Evolutionary conservation across 306 rosid genomes (phyloP).

Genomic region (Lotus japonicus): DNA sequence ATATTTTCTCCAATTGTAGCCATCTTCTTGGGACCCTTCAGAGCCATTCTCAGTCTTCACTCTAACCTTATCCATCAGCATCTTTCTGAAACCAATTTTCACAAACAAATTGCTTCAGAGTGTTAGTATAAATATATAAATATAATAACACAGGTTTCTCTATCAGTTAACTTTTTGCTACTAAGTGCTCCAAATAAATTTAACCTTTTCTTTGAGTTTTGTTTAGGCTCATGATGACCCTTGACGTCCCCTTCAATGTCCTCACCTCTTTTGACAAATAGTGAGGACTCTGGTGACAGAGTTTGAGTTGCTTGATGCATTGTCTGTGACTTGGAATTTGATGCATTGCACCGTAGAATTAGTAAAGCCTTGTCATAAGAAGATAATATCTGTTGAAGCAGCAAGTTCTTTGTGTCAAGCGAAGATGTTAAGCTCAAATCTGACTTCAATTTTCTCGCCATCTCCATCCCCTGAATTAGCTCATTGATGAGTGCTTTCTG

Average conservation of each 20-base stretch:
- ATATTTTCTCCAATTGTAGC: slow-evolving; percentile 82
- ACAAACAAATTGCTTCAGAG: neutral
- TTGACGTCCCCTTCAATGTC: slow-evolving; percentile 26
- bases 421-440: slow-evolving; percentile 35
- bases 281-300: slow-evolving; percentile 33
- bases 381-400: slow-evolving; percentile 52
- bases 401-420: slow-evolving; percentile 30
- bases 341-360: slow-evolving; percentile 44
- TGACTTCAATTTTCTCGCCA: slow-evolving; percentile 53
- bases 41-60: slow-evolving; percentile 49
- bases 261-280: slow-evolving; percentile 33
- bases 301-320: slow-evolving; percentile 7
- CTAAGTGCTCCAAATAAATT: neutral
- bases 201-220: slow-evolving; percentile 66
- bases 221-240: slow-evolving; percentile 32
- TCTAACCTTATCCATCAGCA: slow-evolving; percentile 47
- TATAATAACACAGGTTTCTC: neutral
- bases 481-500: slow-evolving; percentile 45
- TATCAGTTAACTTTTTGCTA: neutral
- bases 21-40: slow-evolving; percentile 68
- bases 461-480: slow-evolving; percentile 67
- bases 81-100: slow-evolving; percentile 45
- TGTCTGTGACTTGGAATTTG: slow-evolving; percentile 17
- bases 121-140: neutral
- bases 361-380: slow-evolving; percentile 66